phyloP scores from a whole-genome alignment of 768 basidiomycete species.

The Agaricus subrufescens region DNA sequence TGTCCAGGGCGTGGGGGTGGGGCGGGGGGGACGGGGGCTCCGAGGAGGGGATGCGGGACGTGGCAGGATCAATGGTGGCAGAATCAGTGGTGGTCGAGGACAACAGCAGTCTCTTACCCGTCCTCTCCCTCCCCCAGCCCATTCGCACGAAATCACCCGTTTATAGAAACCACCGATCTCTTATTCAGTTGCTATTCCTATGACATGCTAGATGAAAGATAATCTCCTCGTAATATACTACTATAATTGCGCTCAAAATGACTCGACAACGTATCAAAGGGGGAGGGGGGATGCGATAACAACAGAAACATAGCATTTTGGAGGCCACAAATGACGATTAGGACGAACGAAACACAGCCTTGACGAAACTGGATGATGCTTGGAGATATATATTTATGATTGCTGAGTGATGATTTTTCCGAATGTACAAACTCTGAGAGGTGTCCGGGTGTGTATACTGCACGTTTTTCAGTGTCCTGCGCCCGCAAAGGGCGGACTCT shows the following conservation, averaged over 20 bases:
- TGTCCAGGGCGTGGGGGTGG: conserved; percentile 44
- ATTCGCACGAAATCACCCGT: conserved; percentile 17
- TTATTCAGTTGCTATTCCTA: background rate
- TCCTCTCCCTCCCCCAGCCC: background rate
- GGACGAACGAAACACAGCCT: background rate
- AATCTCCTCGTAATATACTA: conserved; percentile 1
- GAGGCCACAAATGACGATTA: background rate
- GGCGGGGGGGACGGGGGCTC: conserved; percentile 43
- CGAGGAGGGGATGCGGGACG: conserved; percentile 51
- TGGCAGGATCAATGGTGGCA: conserved; percentile 64
- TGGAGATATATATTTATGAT: background rate
- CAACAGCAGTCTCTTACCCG: background rate
- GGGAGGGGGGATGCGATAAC: conserved; percentile 6
- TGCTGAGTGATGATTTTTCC: conserved; percentile 10
- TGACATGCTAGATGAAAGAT: background rate
- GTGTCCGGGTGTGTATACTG: conserved; percentile 4
- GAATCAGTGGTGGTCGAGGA: conserved; percentile 15
- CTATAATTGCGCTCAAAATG: conserved; percentile 7
- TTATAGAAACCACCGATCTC: conserved; percentile 13
- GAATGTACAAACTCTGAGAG: conserved; percentile 5
- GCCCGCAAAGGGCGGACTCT: background rate
- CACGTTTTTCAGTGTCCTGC: background rate
- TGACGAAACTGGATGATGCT: background rate
- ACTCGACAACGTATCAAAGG: background rate
- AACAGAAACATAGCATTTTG: background rate